A percentile compares a stretch with the other conserved stretches of the same genome.
These are phyloP conservation scores for Parietichytrium sp. DNA, from an alignment of 108 stramenopile genomes.

Conservation along the genomic window DNA sequence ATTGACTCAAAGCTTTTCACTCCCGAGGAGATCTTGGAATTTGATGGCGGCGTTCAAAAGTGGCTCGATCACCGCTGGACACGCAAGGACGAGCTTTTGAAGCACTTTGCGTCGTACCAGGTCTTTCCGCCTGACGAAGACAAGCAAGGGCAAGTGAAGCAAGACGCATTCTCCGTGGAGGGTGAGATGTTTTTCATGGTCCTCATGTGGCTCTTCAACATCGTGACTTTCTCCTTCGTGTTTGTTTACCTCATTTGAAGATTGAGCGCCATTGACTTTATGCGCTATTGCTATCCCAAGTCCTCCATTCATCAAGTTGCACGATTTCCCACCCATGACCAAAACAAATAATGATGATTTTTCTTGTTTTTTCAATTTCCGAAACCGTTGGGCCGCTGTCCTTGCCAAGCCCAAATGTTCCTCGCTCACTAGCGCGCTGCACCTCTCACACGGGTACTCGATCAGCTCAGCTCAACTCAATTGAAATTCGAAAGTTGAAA, in stretches of 20 bases:
- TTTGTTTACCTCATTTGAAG: conserved; percentile 36
- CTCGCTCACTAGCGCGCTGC: no score
- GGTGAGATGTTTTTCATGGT: conserved; percentile 3
- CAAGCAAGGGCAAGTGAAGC: background rate
- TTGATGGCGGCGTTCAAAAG: background rate
- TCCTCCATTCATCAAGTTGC: no score
- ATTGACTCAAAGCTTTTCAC: background rate
- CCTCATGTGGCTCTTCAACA: background rate
- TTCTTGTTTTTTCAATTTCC: no score
- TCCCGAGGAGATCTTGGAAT: background rate
- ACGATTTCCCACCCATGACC: no score
- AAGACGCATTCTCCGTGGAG: conserved; percentile 7
- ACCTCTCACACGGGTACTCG: no score
- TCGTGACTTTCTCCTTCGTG: background rate
- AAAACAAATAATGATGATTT: no score
- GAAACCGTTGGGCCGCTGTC: no score
- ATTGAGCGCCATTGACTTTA: no score
- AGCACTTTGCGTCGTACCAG: conserved; percentile 4
- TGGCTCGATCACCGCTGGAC: conserved; percentile 30
- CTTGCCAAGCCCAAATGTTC: no score
- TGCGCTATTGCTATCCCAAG: no score
- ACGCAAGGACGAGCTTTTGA: background rate
- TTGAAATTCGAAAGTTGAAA: no score
- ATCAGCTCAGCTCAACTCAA: no score
- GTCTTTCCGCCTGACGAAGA: background rate